Evolutionary conservation across 306 rosid species (phyloP).

Genomic region (Mucuna pruriens): DNA sequence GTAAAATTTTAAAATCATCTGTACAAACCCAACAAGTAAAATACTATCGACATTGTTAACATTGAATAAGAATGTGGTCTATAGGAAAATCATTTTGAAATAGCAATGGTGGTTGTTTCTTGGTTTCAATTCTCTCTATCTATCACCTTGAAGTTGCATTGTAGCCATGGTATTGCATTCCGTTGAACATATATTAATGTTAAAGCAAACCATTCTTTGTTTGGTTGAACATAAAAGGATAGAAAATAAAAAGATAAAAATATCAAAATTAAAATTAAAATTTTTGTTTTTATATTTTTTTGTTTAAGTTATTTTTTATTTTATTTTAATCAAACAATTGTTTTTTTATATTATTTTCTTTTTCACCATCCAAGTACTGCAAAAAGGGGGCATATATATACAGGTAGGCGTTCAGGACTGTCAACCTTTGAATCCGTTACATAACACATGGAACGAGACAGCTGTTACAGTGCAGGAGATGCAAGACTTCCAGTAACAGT

Average conservation of each 20-base stretch:
- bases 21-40: no score
- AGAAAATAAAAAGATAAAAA: not conserved
- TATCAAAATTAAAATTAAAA: no score
- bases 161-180: not conserved
- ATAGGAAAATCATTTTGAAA: not conserved
- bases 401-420: not conserved
- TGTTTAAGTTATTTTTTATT: not conserved
- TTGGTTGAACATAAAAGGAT: not conserved
- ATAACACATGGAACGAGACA: not conserved
- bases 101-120: not conserved
- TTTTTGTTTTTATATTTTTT: no score
- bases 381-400: no score
- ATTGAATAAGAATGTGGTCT: not conserved
- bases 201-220: not conserved
- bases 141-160: not conserved
- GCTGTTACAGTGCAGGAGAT: not conserved
- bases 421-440: not conserved
- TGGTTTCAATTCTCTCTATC: not conserved
- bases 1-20: no score
- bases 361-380: not conserved
- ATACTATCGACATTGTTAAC: not conserved
- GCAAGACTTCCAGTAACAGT: not conserved
- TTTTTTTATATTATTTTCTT: not conserved
- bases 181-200: no score
- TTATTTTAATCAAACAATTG: not conserved